Conservation (phyloP, 2,329 filamentous ascomycete genomes). For the Stagonosporopsis vannaccii region DNA sequence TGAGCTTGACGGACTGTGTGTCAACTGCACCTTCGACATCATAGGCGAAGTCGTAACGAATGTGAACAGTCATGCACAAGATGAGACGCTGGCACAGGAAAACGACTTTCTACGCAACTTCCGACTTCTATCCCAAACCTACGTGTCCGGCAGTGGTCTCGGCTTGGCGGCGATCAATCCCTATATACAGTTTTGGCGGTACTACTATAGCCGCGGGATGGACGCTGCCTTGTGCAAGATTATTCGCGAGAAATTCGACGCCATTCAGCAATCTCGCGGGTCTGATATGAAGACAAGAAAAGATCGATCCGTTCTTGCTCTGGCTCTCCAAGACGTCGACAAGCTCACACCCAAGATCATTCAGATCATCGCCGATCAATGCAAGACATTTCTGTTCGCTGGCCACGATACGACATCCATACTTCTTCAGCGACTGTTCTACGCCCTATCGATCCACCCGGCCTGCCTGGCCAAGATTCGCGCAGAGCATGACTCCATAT, state of each 20-base stretch:
- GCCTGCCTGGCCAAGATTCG: conserved; percentile 44
- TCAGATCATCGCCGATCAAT: conserved; percentile 48
- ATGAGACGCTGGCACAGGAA: conserved; percentile 19
- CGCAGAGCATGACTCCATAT: conserved; percentile 61
- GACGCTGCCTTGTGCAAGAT: conserved; percentile 39
- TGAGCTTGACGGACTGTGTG: conserved; percentile 42
- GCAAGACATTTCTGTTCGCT: conserved; percentile 56
- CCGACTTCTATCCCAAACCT: conserved; percentile 28
- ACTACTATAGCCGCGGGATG: conserved; percentile 31
- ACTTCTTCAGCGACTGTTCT: conserved; percentile 41
- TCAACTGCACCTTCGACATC: conserved; percentile 46
- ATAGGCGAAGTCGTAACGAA: conserved; percentile 44
- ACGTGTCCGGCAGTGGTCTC: conserved; percentile 27
- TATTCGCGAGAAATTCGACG: conserved; percentile 35
- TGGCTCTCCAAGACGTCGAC: conserved; percentile 42
- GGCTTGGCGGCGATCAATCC: conserved; percentile 35
- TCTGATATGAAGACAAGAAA: conserved; percentile 24
- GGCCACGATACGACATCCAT: conserved; percentile 57
- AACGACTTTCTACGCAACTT: conserved; percentile 40
- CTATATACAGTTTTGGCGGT: conserved; percentile 24
- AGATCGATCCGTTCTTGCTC: conserved; percentile 44
- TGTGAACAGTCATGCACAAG: conserved; percentile 40
- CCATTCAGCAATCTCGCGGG: conserved; percentile 29
- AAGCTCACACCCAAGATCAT: conserved; percentile 47
- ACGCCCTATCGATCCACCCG: conserved; percentile 43